Percentiles rank a stretch among this genome's conserved stretches.
Conservation (phyloP, 2,329 filamentous ascomycete genomes). For the Podosphaera xanthii region DNA sequence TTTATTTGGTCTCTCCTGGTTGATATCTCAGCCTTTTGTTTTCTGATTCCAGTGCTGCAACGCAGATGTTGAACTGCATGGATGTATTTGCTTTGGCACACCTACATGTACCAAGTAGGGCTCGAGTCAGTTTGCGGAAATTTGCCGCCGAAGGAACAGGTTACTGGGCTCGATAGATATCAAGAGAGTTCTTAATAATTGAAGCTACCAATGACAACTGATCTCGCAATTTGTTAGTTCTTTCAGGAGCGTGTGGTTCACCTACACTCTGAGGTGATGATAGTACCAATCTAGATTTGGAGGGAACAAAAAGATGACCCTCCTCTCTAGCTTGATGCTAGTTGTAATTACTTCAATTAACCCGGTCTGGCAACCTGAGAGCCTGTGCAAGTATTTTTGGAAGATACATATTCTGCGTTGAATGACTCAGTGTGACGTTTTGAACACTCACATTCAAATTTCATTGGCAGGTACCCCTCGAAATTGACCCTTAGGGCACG, state of each 20-base stretch:
- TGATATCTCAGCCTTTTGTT: background rate
- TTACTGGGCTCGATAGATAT: background rate
- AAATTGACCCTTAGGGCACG: background rate
- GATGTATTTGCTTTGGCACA: background rate
- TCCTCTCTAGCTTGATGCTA: too few relatives aligned
- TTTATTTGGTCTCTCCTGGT: background rate
- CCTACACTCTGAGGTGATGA: background rate
- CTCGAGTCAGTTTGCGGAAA: background rate
- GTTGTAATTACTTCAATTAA: too few relatives aligned
- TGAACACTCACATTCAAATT: background rate
- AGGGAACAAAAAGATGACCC: background rate
- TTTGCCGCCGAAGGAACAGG: background rate
- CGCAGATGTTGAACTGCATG: background rate
- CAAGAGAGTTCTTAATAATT: background rate
- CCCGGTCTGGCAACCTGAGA: background rate
- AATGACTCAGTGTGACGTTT: background rate
- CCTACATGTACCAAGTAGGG: background rate
- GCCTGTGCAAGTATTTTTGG: background rate
- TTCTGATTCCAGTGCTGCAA: background rate
- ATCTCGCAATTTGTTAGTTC: background rate
- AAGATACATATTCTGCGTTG: background rate
- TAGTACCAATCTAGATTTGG: background rate
- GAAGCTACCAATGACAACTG: background rate
- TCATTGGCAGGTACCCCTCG: background rate
- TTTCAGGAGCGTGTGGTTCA: background rate